Evolutionary conservation across 768 basidiomycete species (phyloP).

Genomic region (Mrakia gelida): DNA sequence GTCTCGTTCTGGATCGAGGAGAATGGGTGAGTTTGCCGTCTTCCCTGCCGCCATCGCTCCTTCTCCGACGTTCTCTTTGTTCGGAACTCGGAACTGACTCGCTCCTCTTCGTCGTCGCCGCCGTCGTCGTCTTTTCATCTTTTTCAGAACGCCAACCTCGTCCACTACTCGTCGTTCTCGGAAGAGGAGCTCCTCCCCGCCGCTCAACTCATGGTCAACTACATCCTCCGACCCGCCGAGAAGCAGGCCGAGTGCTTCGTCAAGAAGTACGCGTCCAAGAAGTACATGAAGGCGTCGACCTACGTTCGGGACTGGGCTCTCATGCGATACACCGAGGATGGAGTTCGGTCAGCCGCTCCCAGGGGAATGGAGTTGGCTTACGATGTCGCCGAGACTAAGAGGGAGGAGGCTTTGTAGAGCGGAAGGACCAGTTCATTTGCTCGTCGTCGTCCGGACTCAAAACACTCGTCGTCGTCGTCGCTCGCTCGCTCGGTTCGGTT

Average conservation of each 20-base stretch:
- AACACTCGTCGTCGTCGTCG: too few relatives aligned
- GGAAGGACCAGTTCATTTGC: neutral
- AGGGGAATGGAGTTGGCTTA: slow-evolving; percentile 25
- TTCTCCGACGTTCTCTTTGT: neutral
- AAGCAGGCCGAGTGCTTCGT: slow-evolving; percentile 69
- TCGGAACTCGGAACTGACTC: neutral
- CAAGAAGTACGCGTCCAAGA: slow-evolving; percentile 83
- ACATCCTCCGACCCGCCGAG: slow-evolving; percentile 54
- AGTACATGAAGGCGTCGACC: slow-evolving; percentile 72
- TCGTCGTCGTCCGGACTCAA: too few relatives aligned
- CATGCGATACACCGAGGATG: slow-evolving; percentile 27
- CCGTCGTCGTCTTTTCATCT: slow-evolving; percentile 24
- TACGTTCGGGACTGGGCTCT: slow-evolving; percentile 83
- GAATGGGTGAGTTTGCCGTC: slow-evolving; percentile 58
- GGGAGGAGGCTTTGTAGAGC: neutral
- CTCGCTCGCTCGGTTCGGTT: neutral
- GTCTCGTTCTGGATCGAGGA: slow-evolving; percentile 69
- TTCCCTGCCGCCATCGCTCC: neutral
- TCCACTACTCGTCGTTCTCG: slow-evolving; percentile 80
- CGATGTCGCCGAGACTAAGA: slow-evolving; percentile 15
- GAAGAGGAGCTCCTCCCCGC: slow-evolving; percentile 73
- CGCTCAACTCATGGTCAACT: slow-evolving; percentile 83
- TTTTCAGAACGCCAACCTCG: slow-evolving; percentile 69
- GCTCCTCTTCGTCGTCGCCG: slow-evolving; percentile 6
- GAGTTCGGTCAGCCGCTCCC: slow-evolving; percentile 20